A percentile compares a stretch with the other conserved stretches of the same genome.
phyloP scores from a whole-genome alignment of 306 rosid species.

The Sphenostylis stenocarpa region DNA sequence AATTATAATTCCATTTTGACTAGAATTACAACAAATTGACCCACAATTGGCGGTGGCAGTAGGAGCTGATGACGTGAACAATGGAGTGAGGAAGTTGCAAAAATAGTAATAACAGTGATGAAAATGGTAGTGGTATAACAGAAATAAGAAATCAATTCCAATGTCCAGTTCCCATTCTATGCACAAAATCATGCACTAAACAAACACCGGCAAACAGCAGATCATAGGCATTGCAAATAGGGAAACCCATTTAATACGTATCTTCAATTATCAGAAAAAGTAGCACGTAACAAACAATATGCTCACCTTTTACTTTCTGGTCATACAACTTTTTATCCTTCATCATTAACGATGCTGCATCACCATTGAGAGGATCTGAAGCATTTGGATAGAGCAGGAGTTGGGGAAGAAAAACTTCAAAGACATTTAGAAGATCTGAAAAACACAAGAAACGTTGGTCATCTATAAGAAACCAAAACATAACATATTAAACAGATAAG shows the following conservation, averaged over 20 bases:
- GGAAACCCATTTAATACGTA: not conserved
- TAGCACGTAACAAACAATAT: not conserved
- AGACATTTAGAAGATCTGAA: conserved; percentile 91
- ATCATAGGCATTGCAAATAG: not conserved
- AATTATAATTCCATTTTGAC: not conserved
- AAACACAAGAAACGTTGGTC: conserved; percentile 32
- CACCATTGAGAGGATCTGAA: conserved; percentile 95
- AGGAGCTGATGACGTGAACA: not conserved
- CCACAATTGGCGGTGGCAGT: not conserved
- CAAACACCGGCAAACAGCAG: not conserved
- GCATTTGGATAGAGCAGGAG: conserved; percentile 97
- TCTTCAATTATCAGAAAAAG: conserved; percentile 6
- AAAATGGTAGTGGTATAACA: not conserved
- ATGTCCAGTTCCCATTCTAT: not conserved
- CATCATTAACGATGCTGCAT: conserved; percentile 96
- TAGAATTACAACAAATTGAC: not conserved
- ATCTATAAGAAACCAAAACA: conserved; percentile 6
- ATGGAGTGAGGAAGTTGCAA: not conserved
- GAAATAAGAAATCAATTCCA: not conserved
- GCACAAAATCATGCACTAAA: not conserved
- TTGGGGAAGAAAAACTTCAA: conserved; percentile 98
- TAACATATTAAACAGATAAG: conserved; percentile 1
- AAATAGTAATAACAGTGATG: not conserved
- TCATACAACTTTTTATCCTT: conserved; percentile 80
- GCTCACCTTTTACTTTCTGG: conserved; percentile 90